These are phyloP conservation scores for Candida easanensis DNA, from an alignment of 805 yeast genomes.

Conservation along the genomic window DNA sequence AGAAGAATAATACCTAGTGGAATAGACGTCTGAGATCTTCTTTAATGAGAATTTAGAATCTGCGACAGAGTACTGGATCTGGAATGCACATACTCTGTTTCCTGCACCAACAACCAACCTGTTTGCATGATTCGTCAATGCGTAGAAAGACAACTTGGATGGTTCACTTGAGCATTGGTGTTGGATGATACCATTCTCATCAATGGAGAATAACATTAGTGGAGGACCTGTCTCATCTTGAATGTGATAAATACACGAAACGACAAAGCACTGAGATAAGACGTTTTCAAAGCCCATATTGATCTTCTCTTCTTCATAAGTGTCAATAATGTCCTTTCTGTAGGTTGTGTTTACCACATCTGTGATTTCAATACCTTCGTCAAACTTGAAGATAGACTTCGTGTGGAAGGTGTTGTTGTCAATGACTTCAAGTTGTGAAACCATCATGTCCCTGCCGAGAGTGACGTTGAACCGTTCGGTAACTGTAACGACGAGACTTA, in stretches of 20 bases:
- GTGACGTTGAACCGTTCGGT: slow-evolving; percentile 10
- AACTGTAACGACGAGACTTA: slow-evolving; percentile 22
- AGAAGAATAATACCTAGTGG: slow-evolving; percentile 13
- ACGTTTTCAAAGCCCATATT: slow-evolving; percentile 32
- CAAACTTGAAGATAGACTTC: slow-evolving; percentile 17
- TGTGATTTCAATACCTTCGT: slow-evolving; percentile 24
- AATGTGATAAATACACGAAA: slow-evolving; percentile 33
- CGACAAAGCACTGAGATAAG: slow-evolving; percentile 35
- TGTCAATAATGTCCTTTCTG: slow-evolving; percentile 19
- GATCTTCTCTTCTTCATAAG: slow-evolving; percentile 25
- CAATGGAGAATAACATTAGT: slow-evolving; percentile 33
- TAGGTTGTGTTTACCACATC: slow-evolving; percentile 26
- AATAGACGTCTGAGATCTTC: slow-evolving; percentile 23
- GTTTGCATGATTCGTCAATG: slow-evolving; percentile 28
- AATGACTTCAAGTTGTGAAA: slow-evolving; percentile 24
- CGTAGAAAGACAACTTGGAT: slow-evolving; percentile 24
- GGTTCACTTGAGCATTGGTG: slow-evolving; percentile 20
- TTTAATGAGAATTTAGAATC: slow-evolving; percentile 32
- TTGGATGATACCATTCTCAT: slow-evolving; percentile 33
- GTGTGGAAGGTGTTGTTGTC: slow-evolving; percentile 26
- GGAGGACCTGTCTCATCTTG: slow-evolving; percentile 31
- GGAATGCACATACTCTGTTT: slow-evolving; percentile 28
- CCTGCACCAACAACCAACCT: slow-evolving; percentile 33
- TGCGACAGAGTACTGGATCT: slow-evolving; percentile 33
- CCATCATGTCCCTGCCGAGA: slow-evolving; percentile 7